phyloP scores from a whole-genome alignment of 345 rosid species.

The Pugionium cornutum region DNA sequence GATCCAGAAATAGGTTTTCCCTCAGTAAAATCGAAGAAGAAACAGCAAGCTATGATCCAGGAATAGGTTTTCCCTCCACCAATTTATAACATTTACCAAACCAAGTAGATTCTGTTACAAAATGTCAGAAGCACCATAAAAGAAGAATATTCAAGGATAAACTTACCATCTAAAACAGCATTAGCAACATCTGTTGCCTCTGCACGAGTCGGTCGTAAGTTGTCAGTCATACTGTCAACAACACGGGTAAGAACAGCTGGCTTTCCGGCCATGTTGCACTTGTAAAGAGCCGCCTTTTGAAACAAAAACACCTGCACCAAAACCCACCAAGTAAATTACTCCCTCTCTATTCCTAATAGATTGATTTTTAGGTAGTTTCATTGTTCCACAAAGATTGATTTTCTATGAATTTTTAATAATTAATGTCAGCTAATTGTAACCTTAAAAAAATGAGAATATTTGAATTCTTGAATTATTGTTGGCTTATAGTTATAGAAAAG shows the following conservation, averaged over 20 bases:
- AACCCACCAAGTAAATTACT: conserved; percentile 1
- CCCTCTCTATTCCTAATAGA: too few relatives aligned
- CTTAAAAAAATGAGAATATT: too few relatives aligned
- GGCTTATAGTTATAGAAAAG: too few relatives aligned
- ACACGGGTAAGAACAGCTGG: conserved; percentile 90
- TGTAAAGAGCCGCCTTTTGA: conserved; percentile 84
- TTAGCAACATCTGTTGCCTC: conserved; percentile 99
- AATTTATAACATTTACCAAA: conserved; percentile 1
- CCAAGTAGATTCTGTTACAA: conserved; percentile 13
- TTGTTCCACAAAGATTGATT: too few relatives aligned
- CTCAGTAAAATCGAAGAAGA: neutral
- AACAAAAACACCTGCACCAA: conserved; percentile 76
- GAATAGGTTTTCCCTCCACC: neutral
- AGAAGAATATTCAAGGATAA: neutral
- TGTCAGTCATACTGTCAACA: conserved; percentile 97
- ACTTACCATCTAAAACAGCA: conserved; percentile 91
- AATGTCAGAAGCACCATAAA: neutral
- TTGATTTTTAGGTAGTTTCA: too few relatives aligned
- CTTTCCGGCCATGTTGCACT: conserved; percentile 98
- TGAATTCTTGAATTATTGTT: too few relatives aligned
- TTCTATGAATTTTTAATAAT: too few relatives aligned
- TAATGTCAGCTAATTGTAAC: too few relatives aligned
- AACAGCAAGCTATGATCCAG: conserved; percentile 1
- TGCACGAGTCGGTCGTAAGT: conserved; percentile 97
- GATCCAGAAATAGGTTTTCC: neutral